A percentile compares a stretch with the other conserved stretches of the same genome.
phyloP scores from a whole-genome alignment of 148 eudicot genomes.

The Spergularia bocconei region DNA sequence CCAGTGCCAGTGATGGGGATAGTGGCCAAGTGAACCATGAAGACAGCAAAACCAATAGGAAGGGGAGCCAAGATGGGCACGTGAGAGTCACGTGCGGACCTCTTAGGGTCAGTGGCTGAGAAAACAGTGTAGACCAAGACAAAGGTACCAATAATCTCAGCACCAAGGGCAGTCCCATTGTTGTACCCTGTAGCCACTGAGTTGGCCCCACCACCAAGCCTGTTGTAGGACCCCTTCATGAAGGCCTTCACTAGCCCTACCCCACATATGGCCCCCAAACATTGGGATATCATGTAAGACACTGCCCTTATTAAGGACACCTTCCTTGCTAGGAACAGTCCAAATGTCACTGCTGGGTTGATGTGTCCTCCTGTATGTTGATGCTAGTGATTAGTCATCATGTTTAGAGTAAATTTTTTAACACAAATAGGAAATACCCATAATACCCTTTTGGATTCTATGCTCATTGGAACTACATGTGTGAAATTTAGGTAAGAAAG shows the following conservation, averaged over 20 bases:
- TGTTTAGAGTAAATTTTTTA: neutral
- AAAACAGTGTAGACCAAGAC: conserved; percentile 89
- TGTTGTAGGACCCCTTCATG: conserved; percentile 58
- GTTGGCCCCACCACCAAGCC: conserved; percentile 69
- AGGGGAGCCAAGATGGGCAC: conserved; percentile 89
- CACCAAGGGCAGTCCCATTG: conserved; percentile 79
- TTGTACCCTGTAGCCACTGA: conserved; percentile 50
- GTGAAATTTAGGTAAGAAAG: neutral
- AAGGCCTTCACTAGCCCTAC: conserved; percentile 83
- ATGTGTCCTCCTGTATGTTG: conserved; percentile 69
- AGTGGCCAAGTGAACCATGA: conserved; percentile 91
- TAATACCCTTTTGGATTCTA: conserved; percentile 1
- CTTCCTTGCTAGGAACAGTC: conserved; percentile 73
- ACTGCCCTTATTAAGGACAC: conserved; percentile 70
- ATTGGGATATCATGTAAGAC: conserved; percentile 69
- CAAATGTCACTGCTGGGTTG: conserved; percentile 91
- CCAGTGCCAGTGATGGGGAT: conserved; percentile 91
- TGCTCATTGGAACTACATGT: neutral
- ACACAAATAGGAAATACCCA: conserved; percentile 1
- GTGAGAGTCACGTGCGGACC: conserved; percentile 92
- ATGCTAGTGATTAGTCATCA: neutral
- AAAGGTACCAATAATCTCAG: conserved; percentile 84
- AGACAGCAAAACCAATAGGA: conserved; percentile 89
- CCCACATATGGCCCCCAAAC: conserved; percentile 78
- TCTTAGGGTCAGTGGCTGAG: conserved; percentile 90